These are phyloP conservation scores for Xylaria venustula DNA, from an alignment of 495 filamentous ascomycete genomes.

Conservation along the genomic window DNA sequence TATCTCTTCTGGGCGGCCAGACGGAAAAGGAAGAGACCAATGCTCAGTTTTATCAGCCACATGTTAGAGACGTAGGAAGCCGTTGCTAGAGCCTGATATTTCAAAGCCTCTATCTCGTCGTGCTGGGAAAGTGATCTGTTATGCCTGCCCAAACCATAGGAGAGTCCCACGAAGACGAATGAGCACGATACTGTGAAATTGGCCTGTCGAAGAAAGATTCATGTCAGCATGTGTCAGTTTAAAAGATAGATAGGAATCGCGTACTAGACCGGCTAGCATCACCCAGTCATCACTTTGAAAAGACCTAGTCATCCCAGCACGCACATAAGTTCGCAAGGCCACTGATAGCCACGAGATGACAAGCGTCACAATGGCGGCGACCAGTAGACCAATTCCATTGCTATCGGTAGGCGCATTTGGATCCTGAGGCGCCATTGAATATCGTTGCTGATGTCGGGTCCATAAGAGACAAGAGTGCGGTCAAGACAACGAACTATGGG, in stretches of 20 bases:
- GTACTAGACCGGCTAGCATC: slow-evolving; percentile 39
- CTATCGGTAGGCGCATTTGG: slow-evolving; percentile 30
- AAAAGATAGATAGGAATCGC: neutral
- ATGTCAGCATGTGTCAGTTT: neutral
- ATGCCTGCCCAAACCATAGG: slow-evolving; percentile 36
- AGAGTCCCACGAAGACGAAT: slow-evolving; percentile 32
- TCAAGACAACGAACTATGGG: neutral
- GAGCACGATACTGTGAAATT: slow-evolving; percentile 36
- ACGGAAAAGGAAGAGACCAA: slow-evolving; percentile 42
- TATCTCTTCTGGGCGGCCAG: slow-evolving; percentile 34
- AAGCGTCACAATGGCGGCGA: slow-evolving; percentile 28
- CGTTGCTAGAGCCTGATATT: slow-evolving; percentile 40
- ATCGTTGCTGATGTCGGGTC: slow-evolving; percentile 19
- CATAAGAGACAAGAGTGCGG: slow-evolving; percentile 11
- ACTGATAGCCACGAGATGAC: slow-evolving; percentile 34
- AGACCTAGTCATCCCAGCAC: slow-evolving; percentile 34
- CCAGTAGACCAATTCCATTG: slow-evolving; percentile 37
- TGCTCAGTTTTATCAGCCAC: slow-evolving; percentile 47
- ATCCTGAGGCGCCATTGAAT: slow-evolving; percentile 31
- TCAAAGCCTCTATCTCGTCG: slow-evolving; percentile 33
- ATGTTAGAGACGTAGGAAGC: slow-evolving; percentile 39
- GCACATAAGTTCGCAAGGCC: slow-evolving; percentile 34
- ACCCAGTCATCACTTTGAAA: slow-evolving; percentile 44
- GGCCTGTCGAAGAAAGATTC: slow-evolving; percentile 14
- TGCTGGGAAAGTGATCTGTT: slow-evolving; percentile 30